These are phyloP conservation scores for Acidiella bohemica DNA, from an alignment of 495 filamentous ascomycete genomes.

Conservation along the genomic window DNA sequence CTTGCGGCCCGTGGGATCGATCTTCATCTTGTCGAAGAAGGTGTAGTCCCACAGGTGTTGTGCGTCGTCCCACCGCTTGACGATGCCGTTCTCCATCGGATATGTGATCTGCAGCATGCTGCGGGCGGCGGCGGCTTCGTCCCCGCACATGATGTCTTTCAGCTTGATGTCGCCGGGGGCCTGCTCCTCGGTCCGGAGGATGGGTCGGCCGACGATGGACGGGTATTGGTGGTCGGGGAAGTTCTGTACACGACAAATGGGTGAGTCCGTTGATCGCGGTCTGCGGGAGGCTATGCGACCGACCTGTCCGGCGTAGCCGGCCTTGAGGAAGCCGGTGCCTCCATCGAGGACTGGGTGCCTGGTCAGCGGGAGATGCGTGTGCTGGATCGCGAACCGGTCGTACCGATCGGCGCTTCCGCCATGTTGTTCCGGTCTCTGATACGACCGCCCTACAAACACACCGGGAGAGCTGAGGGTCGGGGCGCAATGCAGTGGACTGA, in stretches of 20 bases:
- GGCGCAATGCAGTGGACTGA: too few species aligned
- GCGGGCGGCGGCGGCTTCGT: constrained; percentile 89
- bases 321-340: constrained; percentile 98
- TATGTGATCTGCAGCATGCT: constrained; percentile 97
- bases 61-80: constrained; percentile 99
- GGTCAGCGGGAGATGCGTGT: constrained; percentile 19
- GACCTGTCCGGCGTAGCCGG: constrained; percentile 88
- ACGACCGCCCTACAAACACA: too few species aligned
- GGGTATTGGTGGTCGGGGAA: constrained; percentile 98
- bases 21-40: constrained; percentile 88
- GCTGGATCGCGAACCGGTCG: neutral
- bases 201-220: constrained; percentile 94
- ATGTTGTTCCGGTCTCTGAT: too few species aligned
- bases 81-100: constrained; percentile 98
- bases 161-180: constrained; percentile 56
- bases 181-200: constrained; percentile 88
- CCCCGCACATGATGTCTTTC: constrained; percentile 99
- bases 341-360: constrained; percentile 77
- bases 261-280: neutral
- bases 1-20: constrained; percentile 84
- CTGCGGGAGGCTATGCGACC: constrained; percentile 19
- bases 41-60: constrained; percentile 99
- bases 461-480: neutral
- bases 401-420: constrained; percentile 25
- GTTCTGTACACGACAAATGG: constrained; percentile 43